Evolutionary conservation across 495 filamentous ascomycete genomes (phyloP), one percentile per base, ranked within the genome.

Genomic region (Hyaloscypha bicolor): DNA sequence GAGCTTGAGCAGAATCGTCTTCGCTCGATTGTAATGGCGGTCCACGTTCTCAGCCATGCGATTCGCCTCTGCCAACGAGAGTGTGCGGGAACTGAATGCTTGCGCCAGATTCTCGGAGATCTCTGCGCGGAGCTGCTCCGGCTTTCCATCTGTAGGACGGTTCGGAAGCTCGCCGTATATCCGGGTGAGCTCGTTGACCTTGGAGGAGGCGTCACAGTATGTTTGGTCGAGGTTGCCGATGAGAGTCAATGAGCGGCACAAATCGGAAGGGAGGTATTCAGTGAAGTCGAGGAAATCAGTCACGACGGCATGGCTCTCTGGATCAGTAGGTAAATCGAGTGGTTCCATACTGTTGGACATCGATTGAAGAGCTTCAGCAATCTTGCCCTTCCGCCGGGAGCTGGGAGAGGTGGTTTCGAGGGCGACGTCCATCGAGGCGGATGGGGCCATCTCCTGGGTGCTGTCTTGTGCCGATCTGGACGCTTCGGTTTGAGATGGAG

Each of bases 221-320:
- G 83, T 85, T 60, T 87, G 78, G 75, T 97, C 92, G 62, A 97
- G 89, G 60, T 93, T 87, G 69, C 88, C 85, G 69, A 99, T 93
- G 59, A 97, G 85, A 58, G 91, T 93, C 53, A 99, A 83, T 63
- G 95, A 97, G 69, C 95, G 93, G 65, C 89, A 85, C 66, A 98
- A 87, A 78, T 98, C 96, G 35, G 93, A 90, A 19, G 95, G 94
- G 22, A 98, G 91, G 80, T 95, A 96, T 80, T 99, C 95, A 69
- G 95, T 97, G 77, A 88, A 96, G 77, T 97, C 95, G 72, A 97
- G 89, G 77, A 93, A 99, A 79, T 99, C 95, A 68, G 91, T 94
- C 19, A 97, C 90, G 62, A 93, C 95, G 9, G 93, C 90, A 69
- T 96, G 92, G n/a, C 92, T 91, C 78, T 99, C 95, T 22, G 94